Evolutionary conservation across 306 rosid species (phyloP).

Genomic region (Abrus pulchellus): DNA sequence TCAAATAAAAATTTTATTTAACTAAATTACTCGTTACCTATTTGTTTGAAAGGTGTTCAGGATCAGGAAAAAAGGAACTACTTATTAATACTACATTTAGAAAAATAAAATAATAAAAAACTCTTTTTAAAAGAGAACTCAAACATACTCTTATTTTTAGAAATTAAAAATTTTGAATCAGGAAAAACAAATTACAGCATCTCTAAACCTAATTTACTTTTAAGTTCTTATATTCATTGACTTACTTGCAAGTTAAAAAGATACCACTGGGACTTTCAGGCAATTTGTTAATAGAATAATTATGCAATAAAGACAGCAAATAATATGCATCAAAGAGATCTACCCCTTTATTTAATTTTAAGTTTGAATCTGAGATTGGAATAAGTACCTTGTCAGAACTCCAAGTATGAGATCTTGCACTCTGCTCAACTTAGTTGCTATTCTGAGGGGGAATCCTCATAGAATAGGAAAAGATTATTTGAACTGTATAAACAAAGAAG

Average conservation of each 20-base stretch:
- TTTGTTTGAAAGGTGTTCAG: too few relatives aligned
- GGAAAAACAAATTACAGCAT: background rate
- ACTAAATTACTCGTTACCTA: too few relatives aligned
- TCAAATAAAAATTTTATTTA: too few relatives aligned
- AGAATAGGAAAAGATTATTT: background rate
- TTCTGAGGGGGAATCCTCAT: background rate
- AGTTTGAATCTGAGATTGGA: slow-evolving; percentile 42
- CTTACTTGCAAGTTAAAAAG: slow-evolving; percentile 5
- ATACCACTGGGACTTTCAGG: background rate
- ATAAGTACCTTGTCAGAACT: slow-evolving; percentile 45
- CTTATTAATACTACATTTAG: too few relatives aligned
- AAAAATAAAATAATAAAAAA: too few relatives aligned
- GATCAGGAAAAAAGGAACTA: too few relatives aligned
- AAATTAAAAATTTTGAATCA: background rate
- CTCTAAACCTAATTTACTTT: background rate
- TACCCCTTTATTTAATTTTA: background rate
- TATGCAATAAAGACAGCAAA: background rate
- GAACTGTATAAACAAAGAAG: too few relatives aligned
- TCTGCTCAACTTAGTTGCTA: slow-evolving; percentile 22
- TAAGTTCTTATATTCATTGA: slow-evolving; percentile 6
- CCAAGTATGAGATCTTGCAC: slow-evolving; percentile 16
- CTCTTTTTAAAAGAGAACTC: too few relatives aligned
- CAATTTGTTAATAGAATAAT: slow-evolving; percentile 1
- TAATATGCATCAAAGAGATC: slow-evolving; percentile 28
- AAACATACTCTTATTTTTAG: background rate